These are phyloP conservation scores for Sporothrix euskadiensis DNA, from an alignment of 2,329 filamentous ascomycete species.

Conservation along the genomic window DNA sequence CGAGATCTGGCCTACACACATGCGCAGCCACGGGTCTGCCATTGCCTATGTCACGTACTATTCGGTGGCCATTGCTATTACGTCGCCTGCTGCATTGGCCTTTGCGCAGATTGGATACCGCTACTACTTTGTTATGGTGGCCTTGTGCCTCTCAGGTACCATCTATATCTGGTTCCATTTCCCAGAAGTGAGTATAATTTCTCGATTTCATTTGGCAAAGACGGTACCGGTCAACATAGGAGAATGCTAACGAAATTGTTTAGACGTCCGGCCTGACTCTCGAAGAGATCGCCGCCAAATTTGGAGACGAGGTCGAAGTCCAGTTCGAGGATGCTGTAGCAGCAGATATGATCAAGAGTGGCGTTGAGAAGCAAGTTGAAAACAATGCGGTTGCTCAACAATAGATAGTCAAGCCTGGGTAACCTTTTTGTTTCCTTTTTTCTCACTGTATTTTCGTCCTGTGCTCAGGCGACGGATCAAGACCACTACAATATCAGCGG, in stretches of 20 bases:
- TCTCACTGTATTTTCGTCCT: too few species aligned
- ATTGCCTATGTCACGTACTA: conserved; percentile 34
- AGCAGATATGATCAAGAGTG: not conserved
- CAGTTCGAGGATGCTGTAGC: conserved; percentile 13
- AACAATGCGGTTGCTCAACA: not conserved
- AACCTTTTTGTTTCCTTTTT: too few species aligned
- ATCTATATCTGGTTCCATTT: conserved; percentile 6
- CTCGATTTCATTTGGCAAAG: too few species aligned
- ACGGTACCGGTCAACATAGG: too few species aligned
- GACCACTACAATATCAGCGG: too few species aligned
- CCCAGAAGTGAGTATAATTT: not conserved
- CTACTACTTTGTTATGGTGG: conserved; percentile 10
- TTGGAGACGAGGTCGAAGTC: conserved; percentile 5
- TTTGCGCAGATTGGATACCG: conserved; percentile 12
- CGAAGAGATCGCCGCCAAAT: conserved; percentile 9
- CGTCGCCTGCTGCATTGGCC: not conserved
- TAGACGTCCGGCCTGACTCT: conserved; percentile 12
- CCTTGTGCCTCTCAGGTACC: not conserved
- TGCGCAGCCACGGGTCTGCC: conserved; percentile 14
- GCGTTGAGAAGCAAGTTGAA: not conserved
- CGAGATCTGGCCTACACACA: conserved; percentile 19
- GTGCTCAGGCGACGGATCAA: too few species aligned
- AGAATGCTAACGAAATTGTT: not conserved
- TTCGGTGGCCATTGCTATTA: not conserved
- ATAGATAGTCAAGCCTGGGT: too few species aligned